phyloP scores from a whole-genome alignment of 2,329 filamentous ascomycete genomes.

The Talaromyces rugulosus region DNA sequence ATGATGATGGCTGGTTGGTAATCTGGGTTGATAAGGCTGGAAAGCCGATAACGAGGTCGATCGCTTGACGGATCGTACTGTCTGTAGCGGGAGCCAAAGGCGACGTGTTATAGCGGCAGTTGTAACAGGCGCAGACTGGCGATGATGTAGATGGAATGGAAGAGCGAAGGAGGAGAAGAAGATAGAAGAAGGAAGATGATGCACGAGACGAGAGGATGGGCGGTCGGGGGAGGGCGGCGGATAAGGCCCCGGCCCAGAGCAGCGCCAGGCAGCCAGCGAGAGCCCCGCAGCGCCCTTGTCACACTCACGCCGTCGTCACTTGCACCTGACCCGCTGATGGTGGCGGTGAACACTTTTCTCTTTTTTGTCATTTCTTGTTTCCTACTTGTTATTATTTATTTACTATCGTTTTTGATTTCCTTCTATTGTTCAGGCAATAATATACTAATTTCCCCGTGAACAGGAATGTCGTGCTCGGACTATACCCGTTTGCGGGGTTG shows the following conservation, averaged over 20 bases:
- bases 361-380: not conserved
- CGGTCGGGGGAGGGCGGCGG: slow-evolving; percentile 13
- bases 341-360: not conserved
- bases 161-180: slow-evolving; percentile 16
- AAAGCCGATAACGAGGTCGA: slow-evolving; percentile 15
- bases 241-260: slow-evolving; percentile 2
- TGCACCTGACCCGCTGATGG: slow-evolving; percentile 5
- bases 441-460: not conserved
- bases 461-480: not conserved
- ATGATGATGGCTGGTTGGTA: slow-evolving; percentile 53
- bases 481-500: not conserved
- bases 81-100: no score
- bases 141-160: slow-evolving; percentile 18
- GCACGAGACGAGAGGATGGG: slow-evolving; percentile 25
- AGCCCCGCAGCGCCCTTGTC: slow-evolving; percentile 2
- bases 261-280: slow-evolving; percentile 12
- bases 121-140: not conserved
- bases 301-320: not conserved
- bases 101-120: no score
- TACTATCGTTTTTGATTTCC: not conserved
- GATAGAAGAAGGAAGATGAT: slow-evolving; percentile 13
- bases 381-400: not conserved
- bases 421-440: not conserved
- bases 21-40: slow-evolving; percentile 17
- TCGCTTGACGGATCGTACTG: slow-evolving; percentile 4